Base-by-base conservation (phyloP, 108 stramenopile genomes). In the Cyclotella baltica region DNA sequence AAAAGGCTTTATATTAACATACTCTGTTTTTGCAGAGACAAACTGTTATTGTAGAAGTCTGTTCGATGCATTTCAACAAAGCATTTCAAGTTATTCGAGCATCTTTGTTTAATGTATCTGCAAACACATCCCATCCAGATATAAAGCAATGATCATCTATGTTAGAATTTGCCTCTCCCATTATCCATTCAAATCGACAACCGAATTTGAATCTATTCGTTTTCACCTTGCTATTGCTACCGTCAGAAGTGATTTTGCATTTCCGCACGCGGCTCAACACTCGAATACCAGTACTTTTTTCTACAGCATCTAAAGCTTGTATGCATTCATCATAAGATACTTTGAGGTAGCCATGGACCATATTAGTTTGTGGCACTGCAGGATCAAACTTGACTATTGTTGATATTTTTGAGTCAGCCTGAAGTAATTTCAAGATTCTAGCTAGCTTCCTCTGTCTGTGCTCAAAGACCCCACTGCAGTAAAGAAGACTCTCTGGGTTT, bases 291-390 rank as follows among this genome's bases (percentile, higher is more conserved):
- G 53, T 67, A 29, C 66, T 20, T 34, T 57, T 25, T 40, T 83
- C 48, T 19, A 84, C 81, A 47, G 46, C 27, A 15, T 86, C 67
- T 10, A 84, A 43, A 58, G 78, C 87, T 33, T 1, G 20, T 33
- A 65, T 47, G 37, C 86, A 87, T 34, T 69, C 59, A 4, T 85
- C 75, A 36, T 71, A 33, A 31, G 78, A 27, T 10, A 63, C 28
- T 38, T 63, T 77, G 1, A 92, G 33, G 75, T 85, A 88, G 19
- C 83, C 89, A 76, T 96, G 95, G 3, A 93, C 85, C 83, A 94
- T 89, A 55, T 83, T 88, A 2, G 76, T 72, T 64, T 89, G 67
- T 6, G 92, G 92, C 1, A 64, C 51, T 19, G 57, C 36, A 18
- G 95, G 92, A 77, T 93, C 92, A 66, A 94, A 92, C 18, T 74